These are phyloP conservation scores for Typha latifolia DNA, from an alignment of 176 grass and related monocot genomes.

Conservation along the genomic window DNA sequence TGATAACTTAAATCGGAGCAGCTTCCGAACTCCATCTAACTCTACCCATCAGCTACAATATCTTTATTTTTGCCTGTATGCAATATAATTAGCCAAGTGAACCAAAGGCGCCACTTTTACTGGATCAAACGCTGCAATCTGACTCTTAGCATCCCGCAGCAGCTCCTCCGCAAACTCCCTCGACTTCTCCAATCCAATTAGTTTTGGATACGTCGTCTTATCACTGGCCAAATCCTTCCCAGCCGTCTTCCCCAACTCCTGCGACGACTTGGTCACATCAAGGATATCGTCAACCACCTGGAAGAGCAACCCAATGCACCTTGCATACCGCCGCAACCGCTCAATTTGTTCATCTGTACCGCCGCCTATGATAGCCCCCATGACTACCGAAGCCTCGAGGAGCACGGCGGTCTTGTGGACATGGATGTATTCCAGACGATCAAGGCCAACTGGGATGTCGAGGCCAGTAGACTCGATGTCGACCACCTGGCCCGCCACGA, in stretches of 20 bases:
- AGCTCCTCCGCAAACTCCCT: constrained; percentile 55
- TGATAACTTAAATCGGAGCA: no score
- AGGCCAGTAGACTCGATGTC: constrained; percentile 75
- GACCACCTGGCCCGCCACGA: constrained; percentile 75
- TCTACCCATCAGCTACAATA: no score
- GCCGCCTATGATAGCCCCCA: constrained; percentile 60
- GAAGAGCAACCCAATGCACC: constrained; percentile 66
- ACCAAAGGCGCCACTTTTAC: constrained; percentile 59
- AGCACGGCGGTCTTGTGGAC: constrained; percentile 79
- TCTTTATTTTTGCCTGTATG: constrained; percentile 49
- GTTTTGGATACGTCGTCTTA: constrained; percentile 75
- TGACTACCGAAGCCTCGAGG: constrained; percentile 69
- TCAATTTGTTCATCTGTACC: constrained; percentile 55
- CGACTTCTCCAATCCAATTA: constrained; percentile 58
- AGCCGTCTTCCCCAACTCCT: constrained; percentile 67
- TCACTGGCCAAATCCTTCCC: constrained; percentile 79
- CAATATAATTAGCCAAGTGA: constrained; percentile 77
- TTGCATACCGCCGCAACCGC: constrained; percentile 41
- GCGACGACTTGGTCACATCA: constrained; percentile 63
- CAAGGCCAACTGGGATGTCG: constrained; percentile 28
- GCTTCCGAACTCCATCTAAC: no score
- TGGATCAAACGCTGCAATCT: constrained; percentile 44
- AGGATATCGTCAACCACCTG: constrained; percentile 91
- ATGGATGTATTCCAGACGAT: constrained; percentile 76
- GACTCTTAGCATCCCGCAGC: constrained; percentile 40